Evolutionary conservation across 345 rosid genomes (phyloP).

Genomic region (Mangifera indica): DNA sequence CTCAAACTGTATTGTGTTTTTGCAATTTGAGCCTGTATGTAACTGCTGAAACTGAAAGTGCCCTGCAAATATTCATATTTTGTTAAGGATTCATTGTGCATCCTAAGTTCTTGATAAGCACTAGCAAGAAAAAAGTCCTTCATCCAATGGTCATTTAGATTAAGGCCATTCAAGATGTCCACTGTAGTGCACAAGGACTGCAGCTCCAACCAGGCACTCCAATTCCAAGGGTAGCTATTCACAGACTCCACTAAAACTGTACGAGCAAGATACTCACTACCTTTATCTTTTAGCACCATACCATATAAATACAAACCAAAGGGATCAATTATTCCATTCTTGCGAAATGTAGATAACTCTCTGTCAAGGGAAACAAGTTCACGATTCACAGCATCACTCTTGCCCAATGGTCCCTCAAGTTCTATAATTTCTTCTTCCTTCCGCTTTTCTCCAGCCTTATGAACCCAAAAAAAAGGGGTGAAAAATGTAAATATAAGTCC

Average conservation of each 20-base stretch:
- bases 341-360: conserved; percentile 67
- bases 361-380: conserved; percentile 79
- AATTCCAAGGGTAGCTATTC: conserved; percentile 95
- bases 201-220: conserved; percentile 98
- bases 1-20: conserved; percentile 86
- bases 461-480: conserved; percentile 4
- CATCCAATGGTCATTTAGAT: conserved; percentile 89
- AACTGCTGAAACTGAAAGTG: conserved; percentile 76
- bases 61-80: conserved; percentile 74
- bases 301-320: conserved; percentile 87
- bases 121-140: conserved; percentile 89
- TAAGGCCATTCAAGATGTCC: conserved; percentile 69
- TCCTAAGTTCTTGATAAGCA: conserved; percentile 87
- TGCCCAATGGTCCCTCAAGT: conserved; percentile 85
- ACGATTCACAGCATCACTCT: conserved; percentile 68
- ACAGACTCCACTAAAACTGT: conserved; percentile 84
- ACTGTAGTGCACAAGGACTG: conserved; percentile 73
- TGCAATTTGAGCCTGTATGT: conserved; percentile 92
- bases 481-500: background rate
- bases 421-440: conserved; percentile 95
- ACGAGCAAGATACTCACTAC: conserved; percentile 69
- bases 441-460: conserved; percentile 94
- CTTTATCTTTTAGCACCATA: conserved; percentile 86
- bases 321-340: conserved; percentile 73
- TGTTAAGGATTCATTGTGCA: conserved; percentile 73